Percentiles rank a stretch among this genome's conserved stretches.
phyloP scores from a whole-genome alignment of 768 basidiomycete species.

The Tricholoma hemisulphureum region DNA sequence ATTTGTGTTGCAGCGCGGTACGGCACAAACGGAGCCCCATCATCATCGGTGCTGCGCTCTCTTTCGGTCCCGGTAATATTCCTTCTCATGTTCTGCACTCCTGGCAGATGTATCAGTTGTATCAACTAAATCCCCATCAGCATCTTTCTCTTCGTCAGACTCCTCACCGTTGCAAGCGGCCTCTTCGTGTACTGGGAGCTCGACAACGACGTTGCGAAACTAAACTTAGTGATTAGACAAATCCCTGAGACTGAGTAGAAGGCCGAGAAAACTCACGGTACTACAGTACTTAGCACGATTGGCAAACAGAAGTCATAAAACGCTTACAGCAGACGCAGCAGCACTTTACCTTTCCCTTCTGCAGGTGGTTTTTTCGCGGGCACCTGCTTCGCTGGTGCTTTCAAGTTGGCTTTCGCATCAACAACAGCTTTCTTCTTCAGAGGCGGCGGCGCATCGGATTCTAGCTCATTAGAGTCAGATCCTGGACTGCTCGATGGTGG shows the following conservation, averaged over 20 bases:
- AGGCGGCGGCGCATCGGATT: conserved; percentile 47
- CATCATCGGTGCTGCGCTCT: neutral
- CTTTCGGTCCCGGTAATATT: neutral
- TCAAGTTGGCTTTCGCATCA: conserved; percentile 27
- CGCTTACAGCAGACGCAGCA: conserved; percentile 33
- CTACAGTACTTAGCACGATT: too few species aligned
- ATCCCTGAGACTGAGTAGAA: too few species aligned
- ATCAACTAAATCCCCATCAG: neutral
- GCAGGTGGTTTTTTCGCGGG: too few species aligned
- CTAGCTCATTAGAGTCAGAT: conserved; percentile 54
- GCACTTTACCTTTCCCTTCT: conserved; percentile 57
- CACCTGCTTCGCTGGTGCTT: conserved; percentile 33
- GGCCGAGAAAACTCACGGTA: too few species aligned
- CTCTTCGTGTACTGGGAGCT: neutral
- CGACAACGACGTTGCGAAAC: neutral
- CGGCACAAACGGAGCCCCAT: neutral
- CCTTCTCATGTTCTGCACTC: neutral
- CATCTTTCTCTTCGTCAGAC: neutral
- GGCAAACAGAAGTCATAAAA: neutral
- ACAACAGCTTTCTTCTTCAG: conserved; percentile 44
- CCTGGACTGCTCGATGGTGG: too few species aligned
- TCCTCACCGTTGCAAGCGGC: neutral
- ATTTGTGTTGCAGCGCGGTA: neutral
- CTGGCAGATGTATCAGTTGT: neutral
- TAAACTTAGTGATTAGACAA: too few species aligned